phyloP scores from a whole-genome alignment of 345 rosid species.

The Eucalyptus shirleyi region DNA sequence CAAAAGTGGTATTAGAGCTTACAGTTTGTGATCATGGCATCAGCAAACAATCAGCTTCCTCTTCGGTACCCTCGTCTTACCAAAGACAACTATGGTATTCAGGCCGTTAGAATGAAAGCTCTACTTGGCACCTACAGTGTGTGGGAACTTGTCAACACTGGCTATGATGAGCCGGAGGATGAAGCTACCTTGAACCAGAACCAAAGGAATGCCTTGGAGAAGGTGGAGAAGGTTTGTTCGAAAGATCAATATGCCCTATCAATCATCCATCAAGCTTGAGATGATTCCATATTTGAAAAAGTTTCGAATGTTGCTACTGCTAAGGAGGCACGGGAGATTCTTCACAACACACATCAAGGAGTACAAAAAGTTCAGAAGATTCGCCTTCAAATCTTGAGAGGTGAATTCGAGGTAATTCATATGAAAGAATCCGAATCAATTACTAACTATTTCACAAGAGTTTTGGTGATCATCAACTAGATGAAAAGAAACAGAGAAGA shows the following conservation, averaged over 20 bases:
- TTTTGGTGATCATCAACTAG: no score
- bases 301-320: neutral
- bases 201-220: neutral
- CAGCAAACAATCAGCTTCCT: no score
- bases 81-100: neutral
- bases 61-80: neutral
- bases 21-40: no score
- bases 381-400: no score
- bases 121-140: neutral
- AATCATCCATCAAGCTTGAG: neutral
- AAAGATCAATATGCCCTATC: neutral
- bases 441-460: no score
- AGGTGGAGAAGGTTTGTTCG: neutral
- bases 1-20: no score
- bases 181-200: neutral
- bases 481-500: no score
- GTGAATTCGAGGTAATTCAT: no score
- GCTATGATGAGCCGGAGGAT: neutral
- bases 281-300: no score
- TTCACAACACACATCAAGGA: neutral
- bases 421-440: no score
- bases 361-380: neutral
- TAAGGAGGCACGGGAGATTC: neutral
- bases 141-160: neutral
- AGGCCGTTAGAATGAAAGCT: neutral